Base-by-base conservation (phyloP, 345 rosid species). In the Populus nigra region DNA sequence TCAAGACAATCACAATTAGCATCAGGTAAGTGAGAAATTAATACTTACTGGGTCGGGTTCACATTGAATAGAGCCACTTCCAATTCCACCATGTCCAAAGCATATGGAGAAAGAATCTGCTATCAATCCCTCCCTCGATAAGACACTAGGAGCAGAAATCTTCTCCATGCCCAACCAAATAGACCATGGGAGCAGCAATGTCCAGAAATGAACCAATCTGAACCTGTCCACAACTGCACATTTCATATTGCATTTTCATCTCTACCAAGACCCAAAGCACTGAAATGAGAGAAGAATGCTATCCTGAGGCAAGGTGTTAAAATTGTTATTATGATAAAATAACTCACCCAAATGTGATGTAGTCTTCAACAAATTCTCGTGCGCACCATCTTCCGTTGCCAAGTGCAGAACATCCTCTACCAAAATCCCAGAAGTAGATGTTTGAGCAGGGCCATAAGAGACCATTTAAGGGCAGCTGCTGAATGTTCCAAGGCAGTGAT, bases 221-320 rank as follows among this genome's bases (percentile, higher is more conserved):
- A 65, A 93, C 93, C 89, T 91, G 97, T 71, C 97, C 98, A 88
- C 97, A 95, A 77, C 99, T 95, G 93, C 89, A 91, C 57, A 91
- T 23, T 76, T 86, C 83, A 85, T 67, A 80, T 65, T 17, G 77
- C 83, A 82, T 77, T 79, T 53, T 71, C 66, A 80, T 73, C 71
- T 77, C 78, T 76, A 79, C 66, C 70, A 61, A 33, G 81, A 78
- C 39, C 66, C 61, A 36, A 29, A 45, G 47, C n/a, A 50, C 27
- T 50, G 16, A 25, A 5, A 31, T 16, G 65, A 65, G 7, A 47
- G 45, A 45, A 62, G 29, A 36, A 31, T 25, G 41, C 70, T 57
- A 25, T 18, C 13, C 41, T 13, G 6, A 33, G 1, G 27, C 41
- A 65, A 67, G 65, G 41, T 55, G 39, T 47, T 25, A 65, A 65